Base-by-base conservation (phyloP, 139 green algal genomes). In the Haematococcus sp. region DNA sequence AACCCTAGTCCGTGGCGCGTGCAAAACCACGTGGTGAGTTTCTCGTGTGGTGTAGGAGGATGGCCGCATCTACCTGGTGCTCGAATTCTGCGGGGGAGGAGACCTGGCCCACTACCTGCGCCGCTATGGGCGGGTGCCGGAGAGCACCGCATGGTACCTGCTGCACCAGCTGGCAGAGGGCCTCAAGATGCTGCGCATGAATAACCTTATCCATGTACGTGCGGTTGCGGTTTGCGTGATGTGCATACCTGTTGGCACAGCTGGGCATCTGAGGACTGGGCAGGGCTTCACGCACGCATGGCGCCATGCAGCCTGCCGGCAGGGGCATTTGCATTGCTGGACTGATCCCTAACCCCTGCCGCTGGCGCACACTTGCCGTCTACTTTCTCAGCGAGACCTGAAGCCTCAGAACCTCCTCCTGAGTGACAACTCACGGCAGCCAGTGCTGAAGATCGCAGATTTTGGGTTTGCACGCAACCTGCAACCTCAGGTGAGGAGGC, bases 381-480 rank as follows among this genome's bases (percentile, higher is more conserved):
- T 49, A 49, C 11, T 11, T 11, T 52, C 46, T 43, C 79, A 97
- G 87, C 81, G 96, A 3, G 96, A 99, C 84, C 83, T 99, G n/a
- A 99, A 99, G 86, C 95, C 96, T 0, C 93, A 98, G 83, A 98
- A 98, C 79, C 81, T 98, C 73, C 86, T 98, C 72, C 84, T 98
- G 33, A 87, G 80, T 4, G 82, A 85, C 59, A 56, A 58, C 9
- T 71, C 49, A 0, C 55, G 80, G 1, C 66, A 70, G 2, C 84
- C 83, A 0, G 72, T 87, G 28, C 85, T 97, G 3, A 98, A 98
- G 81, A 99, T 99, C 64, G 96, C 96, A 16, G 96, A 99, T 85
- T 99, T 99, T 93, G 96, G 96, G 5, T 99, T 99, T 85, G 96
- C 95, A 9, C 78, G 96, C 33, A 88, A 84, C 40, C 84, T 98